Percentiles rank a stretch among this genome's conserved stretches.
Conservation (phyloP, 352 stramenopile species). For the Phytophthora megakarya region DNA sequence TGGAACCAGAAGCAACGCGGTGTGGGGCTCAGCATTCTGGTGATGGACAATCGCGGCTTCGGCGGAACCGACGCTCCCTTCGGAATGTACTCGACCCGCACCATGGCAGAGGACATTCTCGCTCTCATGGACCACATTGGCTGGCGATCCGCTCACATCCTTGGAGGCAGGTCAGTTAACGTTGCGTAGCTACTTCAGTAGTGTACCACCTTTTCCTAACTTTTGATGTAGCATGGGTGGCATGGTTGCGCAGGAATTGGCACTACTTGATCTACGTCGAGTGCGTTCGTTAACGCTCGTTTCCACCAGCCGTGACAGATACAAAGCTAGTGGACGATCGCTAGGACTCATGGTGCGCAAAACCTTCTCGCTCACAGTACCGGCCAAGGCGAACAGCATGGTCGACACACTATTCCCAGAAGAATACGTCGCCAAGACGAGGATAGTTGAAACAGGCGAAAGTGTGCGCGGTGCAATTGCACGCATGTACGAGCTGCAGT, state of each 20-base stretch:
- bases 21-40: slow-evolving; percentile 50
- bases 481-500: slow-evolving; percentile 32
- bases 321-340: slow-evolving; percentile 42
- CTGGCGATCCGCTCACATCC: slow-evolving; percentile 50
- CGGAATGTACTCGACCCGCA: slow-evolving; percentile 56
- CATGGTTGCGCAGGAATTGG: slow-evolving; percentile 68
- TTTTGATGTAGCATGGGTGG: slow-evolving; percentile 45
- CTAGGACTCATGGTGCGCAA: slow-evolving; percentile 43
- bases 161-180: slow-evolving; percentile 42
- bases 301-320: slow-evolving; percentile 56
- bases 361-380: slow-evolving; percentile 41
- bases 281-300: slow-evolving; percentile 59
- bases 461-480: slow-evolving; percentile 36
- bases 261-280: slow-evolving; percentile 44
- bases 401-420: slow-evolving; percentile 45
- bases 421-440: slow-evolving; percentile 34
- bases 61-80: slow-evolving; percentile 49
- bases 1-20: slow-evolving; percentile 36
- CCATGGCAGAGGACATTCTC: slow-evolving; percentile 63
- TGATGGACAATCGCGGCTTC: slow-evolving; percentile 65
- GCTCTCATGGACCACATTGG: slow-evolving; percentile 63
- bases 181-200: background rate
- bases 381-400: slow-evolving; percentile 40
- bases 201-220: background rate
- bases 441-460: slow-evolving; percentile 43